Evolutionary conservation across 2,329 filamentous ascomycete genomes (phyloP).

Genomic region (Penicillium psychrosexuale): DNA sequence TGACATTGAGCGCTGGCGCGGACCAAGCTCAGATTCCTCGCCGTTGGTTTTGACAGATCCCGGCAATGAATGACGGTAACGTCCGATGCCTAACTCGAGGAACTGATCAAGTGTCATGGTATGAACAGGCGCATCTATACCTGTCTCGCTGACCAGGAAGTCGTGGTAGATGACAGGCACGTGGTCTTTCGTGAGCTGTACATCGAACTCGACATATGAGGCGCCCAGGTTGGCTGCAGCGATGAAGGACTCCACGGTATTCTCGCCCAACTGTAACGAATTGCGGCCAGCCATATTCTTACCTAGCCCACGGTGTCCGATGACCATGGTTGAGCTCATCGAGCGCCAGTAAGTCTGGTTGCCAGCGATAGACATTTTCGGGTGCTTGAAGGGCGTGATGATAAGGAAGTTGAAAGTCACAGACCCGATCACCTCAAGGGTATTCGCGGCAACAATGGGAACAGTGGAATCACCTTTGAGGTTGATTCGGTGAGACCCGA

Average conservation of each 20-base stretch:
- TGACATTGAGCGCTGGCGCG: conserved; percentile 56
- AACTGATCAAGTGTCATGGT: conserved; percentile 90
- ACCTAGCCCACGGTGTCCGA: conserved; percentile 71
- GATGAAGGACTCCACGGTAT: conserved; percentile 93
- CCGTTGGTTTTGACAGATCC: conserved; percentile 13
- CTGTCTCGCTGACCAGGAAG: conserved; percentile 95
- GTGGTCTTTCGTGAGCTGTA: conserved; percentile 97
- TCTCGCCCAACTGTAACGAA: conserved; percentile 91
- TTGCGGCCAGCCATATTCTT: conserved; percentile 83
- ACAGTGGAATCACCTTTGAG: conserved; percentile 90
- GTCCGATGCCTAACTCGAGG: conserved; percentile 67
- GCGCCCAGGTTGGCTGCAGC: conserved; percentile 89
- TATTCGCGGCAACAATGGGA: conserved; percentile 78
- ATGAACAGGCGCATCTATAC: conserved; percentile 94
- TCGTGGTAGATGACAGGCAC: conserved; percentile 98
- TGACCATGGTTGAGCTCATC: conserved; percentile 79
- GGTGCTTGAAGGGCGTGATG: conserved; percentile 90
- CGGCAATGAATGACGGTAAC: conserved; percentile 50
- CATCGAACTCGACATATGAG: conserved; percentile 71
- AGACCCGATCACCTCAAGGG: conserved; percentile 83
- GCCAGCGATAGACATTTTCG: conserved; percentile 87
- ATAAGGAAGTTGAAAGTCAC: conserved; percentile 97
- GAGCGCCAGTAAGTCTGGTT: conserved; percentile 97
- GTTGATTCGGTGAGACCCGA: conserved; percentile 84
- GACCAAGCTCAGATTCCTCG: conserved; percentile 13